Percentiles rank a stretch among this genome's conserved stretches.
Conservation (phyloP, 2,329 filamentous ascomycete genomes). For the Furcasterigmium furcatum region DNA sequence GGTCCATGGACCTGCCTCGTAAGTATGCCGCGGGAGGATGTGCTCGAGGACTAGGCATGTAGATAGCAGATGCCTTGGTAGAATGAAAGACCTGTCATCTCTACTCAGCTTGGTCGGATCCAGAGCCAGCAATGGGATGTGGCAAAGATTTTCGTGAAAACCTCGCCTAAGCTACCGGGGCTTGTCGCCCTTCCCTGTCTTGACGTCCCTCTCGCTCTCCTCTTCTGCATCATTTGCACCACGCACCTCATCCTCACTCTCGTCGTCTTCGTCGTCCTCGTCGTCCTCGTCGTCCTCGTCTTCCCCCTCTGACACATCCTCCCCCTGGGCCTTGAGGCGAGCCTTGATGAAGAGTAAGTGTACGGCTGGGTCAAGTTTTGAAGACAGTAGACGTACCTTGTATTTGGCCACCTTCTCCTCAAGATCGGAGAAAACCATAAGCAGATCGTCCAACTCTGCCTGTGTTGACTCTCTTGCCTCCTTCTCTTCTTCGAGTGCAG, state of each 20-base stretch:
- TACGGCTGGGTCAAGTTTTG: slow-evolving; percentile 1
- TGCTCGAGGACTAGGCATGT: too few species aligned
- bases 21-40: too few species aligned
- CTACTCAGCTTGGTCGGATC: too few species aligned
- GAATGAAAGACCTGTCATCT: too few species aligned
- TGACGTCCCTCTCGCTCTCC: too few species aligned
- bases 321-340: slow-evolving; percentile 63
- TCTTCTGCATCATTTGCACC: slow-evolving; percentile 7
- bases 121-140: too few species aligned
- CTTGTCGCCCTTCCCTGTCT: too few species aligned
- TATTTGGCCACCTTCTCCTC: slow-evolving; percentile 75
- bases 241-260: slow-evolving; percentile 25
- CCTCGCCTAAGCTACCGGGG: too few species aligned
- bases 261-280: slow-evolving; percentile 20
- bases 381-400: slow-evolving; percentile 54
- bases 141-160: too few species aligned
- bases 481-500: slow-evolving; percentile 43
- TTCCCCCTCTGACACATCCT: slow-evolving; percentile 74
- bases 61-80: too few species aligned
- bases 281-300: slow-evolving; percentile 55
- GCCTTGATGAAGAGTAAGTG: slow-evolving; percentile 26
- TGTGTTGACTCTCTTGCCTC: slow-evolving; percentile 63
- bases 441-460: slow-evolving; percentile 73
- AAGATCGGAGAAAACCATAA: slow-evolving; percentile 77
- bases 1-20: not conserved